Base-by-base conservation (phyloP, 2,329 filamentous ascomycete genomes). In the Aspergillus ruber region DNA sequence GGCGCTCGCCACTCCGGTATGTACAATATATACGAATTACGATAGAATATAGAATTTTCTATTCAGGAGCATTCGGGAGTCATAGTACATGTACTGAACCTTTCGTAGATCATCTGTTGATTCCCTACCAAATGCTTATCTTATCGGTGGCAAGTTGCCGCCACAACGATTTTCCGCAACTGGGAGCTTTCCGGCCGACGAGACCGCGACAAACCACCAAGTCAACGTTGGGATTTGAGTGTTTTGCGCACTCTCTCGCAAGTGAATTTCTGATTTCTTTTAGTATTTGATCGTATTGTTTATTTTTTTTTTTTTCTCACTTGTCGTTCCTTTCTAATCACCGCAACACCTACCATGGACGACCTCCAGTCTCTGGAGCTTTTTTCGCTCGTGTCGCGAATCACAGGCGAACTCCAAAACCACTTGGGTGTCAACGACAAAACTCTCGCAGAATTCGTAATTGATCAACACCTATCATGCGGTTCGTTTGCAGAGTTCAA, bases 371-470 rank as follows among this genome's bases (percentile, higher is more conserved):
- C 88, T 59, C 83, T 98, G 65, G 93, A 98, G 77, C 78, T 94
- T 51, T 80, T 98, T 46, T 95, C 90, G 60, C 84, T 98, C 62
- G 90, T 97, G 48, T 93, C 89, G 44, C 95, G 91, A 69, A 89
- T 98, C 59, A 90, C 90, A 12, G 91, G 87, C 15, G 93, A 98
- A 70, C 78, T 98, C 45, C 86, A 95, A 61, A 98, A 98, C 64
- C 88, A 98, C 71, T 72, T 97, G 50, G 89, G 90, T 47, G 83
- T 96, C 59, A 86, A 81, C 65, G 90, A 98, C 72, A 96, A 95
- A 71, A 95, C 89, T 4, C 82, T 98, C 21, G 90, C 93, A 58
- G 93, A 98, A 70, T 98, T 95, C 65, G 83, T 98, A 61, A 95
- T 98, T 63, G 87, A 87, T 52, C 86, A 95, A 65, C 88, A 95